These are phyloP conservation scores for Tremella fuciformis DNA, from an alignment of 768 basidiomycete species.

Conservation along the genomic window DNA sequence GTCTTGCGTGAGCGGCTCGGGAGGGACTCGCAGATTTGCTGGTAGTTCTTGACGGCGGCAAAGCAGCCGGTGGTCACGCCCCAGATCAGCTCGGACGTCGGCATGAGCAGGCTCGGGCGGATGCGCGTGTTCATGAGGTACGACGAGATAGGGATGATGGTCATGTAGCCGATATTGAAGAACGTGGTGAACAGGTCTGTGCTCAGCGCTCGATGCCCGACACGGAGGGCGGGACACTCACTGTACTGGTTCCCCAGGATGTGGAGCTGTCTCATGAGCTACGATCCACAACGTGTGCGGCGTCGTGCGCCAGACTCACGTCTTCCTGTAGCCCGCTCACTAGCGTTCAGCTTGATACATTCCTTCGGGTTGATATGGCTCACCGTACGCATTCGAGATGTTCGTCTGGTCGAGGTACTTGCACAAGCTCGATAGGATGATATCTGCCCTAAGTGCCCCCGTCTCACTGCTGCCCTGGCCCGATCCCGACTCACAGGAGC, in stretches of 20 bases:
- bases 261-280: slow-evolving; percentile 3
- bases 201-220: too few relatives aligned
- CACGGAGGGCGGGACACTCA: too few relatives aligned
- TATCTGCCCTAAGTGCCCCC: background rate
- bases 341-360: background rate
- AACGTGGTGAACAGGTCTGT: slow-evolving; percentile 25
- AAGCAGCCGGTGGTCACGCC: slow-evolving; percentile 8
- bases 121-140: slow-evolving; percentile 12
- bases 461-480: background rate
- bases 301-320: background rate
- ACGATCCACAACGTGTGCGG: too few relatives aligned
- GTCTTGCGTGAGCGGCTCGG: background rate
- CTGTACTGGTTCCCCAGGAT: slow-evolving; percentile 12
- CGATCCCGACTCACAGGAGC: slow-evolving; percentile 6
- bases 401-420: slow-evolving; percentile 17
- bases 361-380: background rate
- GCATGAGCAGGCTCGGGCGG: slow-evolving; percentile 13
- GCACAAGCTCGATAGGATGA: slow-evolving; percentile 2
- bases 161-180: slow-evolving; percentile 19
- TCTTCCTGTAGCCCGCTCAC: slow-evolving; percentile 17
- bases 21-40: slow-evolving; percentile 1
- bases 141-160: slow-evolving; percentile 14
- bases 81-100: slow-evolving; percentile 11
- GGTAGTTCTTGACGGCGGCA: slow-evolving; percentile 6
- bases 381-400: slow-evolving; percentile 17